Evolutionary conservation across 768 basidiomycete genomes (phyloP), one percentile per base, ranked within the genome.

Genomic region (Saitozyma podzolica): DNA sequence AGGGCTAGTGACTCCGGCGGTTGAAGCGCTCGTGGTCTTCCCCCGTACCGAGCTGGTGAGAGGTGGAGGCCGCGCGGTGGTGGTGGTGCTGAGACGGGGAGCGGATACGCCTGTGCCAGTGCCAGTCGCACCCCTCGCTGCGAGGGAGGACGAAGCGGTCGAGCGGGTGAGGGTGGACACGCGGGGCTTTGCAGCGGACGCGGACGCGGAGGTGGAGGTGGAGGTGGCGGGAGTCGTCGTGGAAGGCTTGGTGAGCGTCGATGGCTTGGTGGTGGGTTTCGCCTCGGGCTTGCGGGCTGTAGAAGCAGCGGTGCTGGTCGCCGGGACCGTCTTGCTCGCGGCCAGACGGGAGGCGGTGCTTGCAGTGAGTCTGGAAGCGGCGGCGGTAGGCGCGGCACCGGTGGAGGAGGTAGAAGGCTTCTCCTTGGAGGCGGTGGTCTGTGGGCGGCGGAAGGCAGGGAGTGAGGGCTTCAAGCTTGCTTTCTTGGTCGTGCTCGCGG

Each of bases 1-100:
- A 29, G 29, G 29, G 29, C 29, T 29, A 5, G 29, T 29, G 2
- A 29, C 29, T 29, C 29, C 29, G 29, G 29, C 29, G 5, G 29
- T 41, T 0, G 65, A 6, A 47, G 59, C 54, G 37, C 48, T 48
- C 8, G 61, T 52, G 14, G 56, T 63, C 19, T 20, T 40, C 17
- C 56, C n/a, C 8, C 50, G 41, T 14, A 11, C 57, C 10, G 45
- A 42, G 8, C 56, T 54, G 14, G 57, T 39, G 19, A 45, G 9
- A 20, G 55, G 41, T 7, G 52, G 58, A 1, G 68, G 50, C 6
- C 50, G 51, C 20, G 61, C 51, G 2, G 60, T 52, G 13, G 62
- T 60, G 16, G 51, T 41, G n/a, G 50, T 50, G 37, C 16, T 54
- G 11, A 50, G 13, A 45, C 19, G 40, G 20, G 58, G 43, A 13